These are phyloP conservation scores for Berberis vulgaris DNA, from an alignment of 164 flowering plant species.

Conservation along the genomic window DNA sequence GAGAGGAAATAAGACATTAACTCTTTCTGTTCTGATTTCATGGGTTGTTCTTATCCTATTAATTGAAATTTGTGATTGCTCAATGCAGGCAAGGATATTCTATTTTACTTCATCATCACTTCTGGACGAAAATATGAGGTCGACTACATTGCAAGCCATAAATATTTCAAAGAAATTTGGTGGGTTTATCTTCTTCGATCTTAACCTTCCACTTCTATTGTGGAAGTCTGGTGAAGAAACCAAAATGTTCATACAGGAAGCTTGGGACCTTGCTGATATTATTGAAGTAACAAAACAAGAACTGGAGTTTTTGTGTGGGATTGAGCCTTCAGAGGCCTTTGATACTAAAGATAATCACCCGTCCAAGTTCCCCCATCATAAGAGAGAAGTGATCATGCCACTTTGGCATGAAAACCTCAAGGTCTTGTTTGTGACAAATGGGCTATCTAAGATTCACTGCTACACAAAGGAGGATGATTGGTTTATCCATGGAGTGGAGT, in stretches of 20 bases:
- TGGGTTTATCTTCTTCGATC: conserved; percentile 63
- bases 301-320: conserved; percentile 87
- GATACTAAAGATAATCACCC: conserved; percentile 55
- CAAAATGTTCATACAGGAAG: conserved; percentile 52
- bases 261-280: conserved; percentile 69
- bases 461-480: conserved; percentile 68
- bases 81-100: conserved; percentile 84
- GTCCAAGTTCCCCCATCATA: conserved; percentile 67
- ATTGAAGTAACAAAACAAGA: conserved; percentile 94
- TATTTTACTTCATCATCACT: conserved; percentile 81
- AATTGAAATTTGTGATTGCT: not conserved
- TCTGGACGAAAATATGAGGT: conserved; percentile 64
- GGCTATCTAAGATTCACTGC: conserved; percentile 89
- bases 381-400: conserved; percentile 48
- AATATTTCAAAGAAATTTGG: conserved; percentile 61
- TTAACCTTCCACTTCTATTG: conserved; percentile 85
- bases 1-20: not conserved
- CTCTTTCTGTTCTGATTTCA: not conserved
- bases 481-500: conserved; percentile 64
- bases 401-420: conserved; percentile 87
- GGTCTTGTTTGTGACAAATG: conserved; percentile 91
- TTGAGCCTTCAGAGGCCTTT: conserved; percentile 57
- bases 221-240: conserved; percentile 83
- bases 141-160: conserved; percentile 59
- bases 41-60: not conserved